These are phyloP conservation scores for Mortierella polycephala DNA, from an alignment of 371 early-diverging fungal species.

Conservation along the genomic window DNA sequence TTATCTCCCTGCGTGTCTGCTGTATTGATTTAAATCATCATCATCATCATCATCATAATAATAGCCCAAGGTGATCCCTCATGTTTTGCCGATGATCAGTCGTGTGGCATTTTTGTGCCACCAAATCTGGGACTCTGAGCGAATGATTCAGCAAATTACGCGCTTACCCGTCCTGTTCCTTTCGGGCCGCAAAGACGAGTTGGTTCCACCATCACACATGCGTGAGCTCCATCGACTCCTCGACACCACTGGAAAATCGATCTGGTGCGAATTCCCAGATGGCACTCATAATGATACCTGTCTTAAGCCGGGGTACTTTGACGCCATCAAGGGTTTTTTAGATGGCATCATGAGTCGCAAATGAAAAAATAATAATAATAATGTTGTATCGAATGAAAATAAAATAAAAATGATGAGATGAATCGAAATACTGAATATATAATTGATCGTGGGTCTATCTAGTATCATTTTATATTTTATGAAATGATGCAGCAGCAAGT, in stretches of 20 bases:
- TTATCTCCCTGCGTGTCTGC: conserved; percentile 1
- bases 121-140: conserved; percentile 90
- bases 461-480: conserved; percentile 3
- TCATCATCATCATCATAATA: background rate
- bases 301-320: conserved; percentile 88
- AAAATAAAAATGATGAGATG: too few species aligned
- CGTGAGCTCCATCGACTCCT: conserved; percentile 69
- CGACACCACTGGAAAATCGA: conserved; percentile 62
- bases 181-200: conserved; percentile 84
- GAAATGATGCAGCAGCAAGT: conserved; percentile 32
- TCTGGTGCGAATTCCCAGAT: conserved; percentile 69
- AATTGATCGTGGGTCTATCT: background rate
- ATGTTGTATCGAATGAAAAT: too few species aligned
- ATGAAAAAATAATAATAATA: too few species aligned
- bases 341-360: conserved; percentile 23
- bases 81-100: conserved; percentile 81
- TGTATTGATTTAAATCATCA: background rate
- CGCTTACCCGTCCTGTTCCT: conserved; percentile 87
- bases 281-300: conserved; percentile 96
- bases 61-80: conserved; percentile 88
- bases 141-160: conserved; percentile 73
- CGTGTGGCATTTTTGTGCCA: conserved; percentile 84
- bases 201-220: conserved; percentile 94
- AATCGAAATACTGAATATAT: too few species aligned
- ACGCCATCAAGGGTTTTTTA: conserved; percentile 67